Evolutionary conservation across 2,329 filamentous ascomycete genomes (phyloP).

Genomic region (Xylaria sp.): DNA sequence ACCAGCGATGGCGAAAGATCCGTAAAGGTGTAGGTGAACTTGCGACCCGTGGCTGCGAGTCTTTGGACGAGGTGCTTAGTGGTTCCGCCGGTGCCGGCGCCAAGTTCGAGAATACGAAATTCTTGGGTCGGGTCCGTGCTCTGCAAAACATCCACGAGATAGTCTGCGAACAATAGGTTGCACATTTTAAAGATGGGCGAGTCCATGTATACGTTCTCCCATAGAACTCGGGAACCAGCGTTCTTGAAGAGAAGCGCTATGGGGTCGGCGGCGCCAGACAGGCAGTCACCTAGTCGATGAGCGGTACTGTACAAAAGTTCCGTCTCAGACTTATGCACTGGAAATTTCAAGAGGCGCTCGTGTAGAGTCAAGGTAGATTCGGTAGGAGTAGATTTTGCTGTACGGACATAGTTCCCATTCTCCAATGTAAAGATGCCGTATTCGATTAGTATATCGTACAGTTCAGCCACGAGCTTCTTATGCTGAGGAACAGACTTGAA

Average conservation of each 20-base stretch:
- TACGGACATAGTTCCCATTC: slow-evolving; percentile 33
- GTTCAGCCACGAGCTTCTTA: slow-evolving; percentile 11
- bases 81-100: slow-evolving; percentile 25
- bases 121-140: not conserved
- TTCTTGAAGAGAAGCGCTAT: slow-evolving; percentile 45
- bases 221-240: slow-evolving; percentile 10
- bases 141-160: slow-evolving; percentile 34
- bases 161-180: slow-evolving; percentile 39
- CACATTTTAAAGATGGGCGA: slow-evolving; percentile 41
- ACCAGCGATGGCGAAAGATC: slow-evolving; percentile 54
- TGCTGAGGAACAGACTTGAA: slow-evolving; percentile 11
- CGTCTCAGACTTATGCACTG: not conserved
- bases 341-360: not conserved
- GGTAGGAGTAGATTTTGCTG: not conserved
- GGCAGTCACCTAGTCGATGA: slow-evolving; percentile 1
- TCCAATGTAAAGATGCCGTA: slow-evolving; percentile 41
- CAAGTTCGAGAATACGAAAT: slow-evolving; percentile 22
- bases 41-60: slow-evolving; percentile 42
- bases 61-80: slow-evolving; percentile 48
- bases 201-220: slow-evolving; percentile 48
- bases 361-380: not conserved
- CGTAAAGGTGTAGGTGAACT: slow-evolving; percentile 55
- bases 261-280: slow-evolving; percentile 9
- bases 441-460: slow-evolving; percentile 31
- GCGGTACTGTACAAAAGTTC: slow-evolving; percentile 2